Evolutionary conservation across 208 protist species (phyloP).

Genomic region (Leishmania tarentolae): DNA sequence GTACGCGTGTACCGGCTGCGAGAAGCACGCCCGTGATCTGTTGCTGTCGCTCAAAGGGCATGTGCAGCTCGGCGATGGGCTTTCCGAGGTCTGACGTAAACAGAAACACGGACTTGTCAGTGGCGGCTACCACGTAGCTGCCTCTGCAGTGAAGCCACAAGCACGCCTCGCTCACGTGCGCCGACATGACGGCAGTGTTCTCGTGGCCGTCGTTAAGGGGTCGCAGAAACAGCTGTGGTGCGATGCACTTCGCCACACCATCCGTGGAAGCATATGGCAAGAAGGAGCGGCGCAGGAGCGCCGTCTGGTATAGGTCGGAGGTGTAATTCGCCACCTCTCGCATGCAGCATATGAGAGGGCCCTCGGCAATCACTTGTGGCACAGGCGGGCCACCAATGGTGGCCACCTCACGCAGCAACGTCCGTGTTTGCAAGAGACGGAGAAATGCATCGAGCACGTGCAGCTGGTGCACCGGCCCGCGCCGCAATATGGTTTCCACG

Average conservation of each 20-base stretch:
- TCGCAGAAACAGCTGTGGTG: slow-evolving; percentile 62
- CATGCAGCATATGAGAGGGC: slow-evolving; percentile 45
- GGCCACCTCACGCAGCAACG: slow-evolving; percentile 59
- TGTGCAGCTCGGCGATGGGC: slow-evolving; percentile 42
- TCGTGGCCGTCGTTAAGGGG: slow-evolving; percentile 65
- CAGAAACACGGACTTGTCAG: slow-evolving; percentile 54
- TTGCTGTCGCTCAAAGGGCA: slow-evolving; percentile 68
- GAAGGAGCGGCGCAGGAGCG: slow-evolving; percentile 49
- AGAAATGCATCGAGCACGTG: slow-evolving; percentile 72
- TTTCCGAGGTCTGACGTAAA: slow-evolving; percentile 49
- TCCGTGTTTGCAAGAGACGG: slow-evolving; percentile 59
- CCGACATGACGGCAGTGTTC: slow-evolving; percentile 44
- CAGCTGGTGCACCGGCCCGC: slow-evolving; percentile 22
- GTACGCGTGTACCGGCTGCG: slow-evolving; percentile 61
- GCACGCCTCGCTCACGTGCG: slow-evolving; percentile 23
- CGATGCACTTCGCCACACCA: slow-evolving; percentile 18
- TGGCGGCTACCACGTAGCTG: slow-evolving; percentile 58
- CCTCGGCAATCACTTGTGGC: slow-evolving; percentile 38
- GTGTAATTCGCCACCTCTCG: slow-evolving; percentile 52
- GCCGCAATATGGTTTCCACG: slow-evolving; percentile 57
- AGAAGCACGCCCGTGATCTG: slow-evolving; percentile 59
- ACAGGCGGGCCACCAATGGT: slow-evolving; percentile 29
- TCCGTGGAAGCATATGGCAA: slow-evolving; percentile 51
- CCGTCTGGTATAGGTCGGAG: slow-evolving; percentile 65
- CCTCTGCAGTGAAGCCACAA: slow-evolving; percentile 49